Percentiles rank a stretch among this genome's conserved stretches.
phyloP scores from a whole-genome alignment of 148 eudicot genomes.

The Vaccinium darrowii region DNA sequence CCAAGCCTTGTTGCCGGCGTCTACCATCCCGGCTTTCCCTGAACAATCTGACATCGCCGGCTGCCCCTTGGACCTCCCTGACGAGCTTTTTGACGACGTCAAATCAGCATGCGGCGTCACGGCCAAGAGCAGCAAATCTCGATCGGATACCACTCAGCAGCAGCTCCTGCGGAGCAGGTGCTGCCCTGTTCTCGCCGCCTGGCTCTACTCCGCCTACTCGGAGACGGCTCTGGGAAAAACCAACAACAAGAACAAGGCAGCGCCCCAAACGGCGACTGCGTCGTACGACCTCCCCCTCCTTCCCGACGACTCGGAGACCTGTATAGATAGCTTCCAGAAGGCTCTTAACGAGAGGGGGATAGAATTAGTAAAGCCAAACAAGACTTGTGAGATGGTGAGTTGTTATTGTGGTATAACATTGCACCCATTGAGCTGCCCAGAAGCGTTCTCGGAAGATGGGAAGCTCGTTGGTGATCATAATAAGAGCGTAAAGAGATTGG shows the following conservation, averaged over 20 bases:
- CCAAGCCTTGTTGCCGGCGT: conserved; percentile 30
- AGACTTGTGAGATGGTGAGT: conserved; percentile 62
- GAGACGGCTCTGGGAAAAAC: conserved; percentile 36
- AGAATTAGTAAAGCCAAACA: conserved; percentile 44
- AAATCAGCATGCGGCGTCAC: conserved; percentile 42
- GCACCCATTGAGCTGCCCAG: conserved; percentile 61
- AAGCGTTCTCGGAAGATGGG: conserved; percentile 41
- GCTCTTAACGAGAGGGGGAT: conserved; percentile 50
- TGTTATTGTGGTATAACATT: conserved; percentile 79
- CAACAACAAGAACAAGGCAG: not conserved
- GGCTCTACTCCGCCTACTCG: conserved; percentile 78
- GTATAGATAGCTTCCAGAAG: conserved; percentile 53
- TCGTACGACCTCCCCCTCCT: conserved; percentile 65
- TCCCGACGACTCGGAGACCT: conserved; percentile 80
- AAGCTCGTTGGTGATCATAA: conserved; percentile 36
- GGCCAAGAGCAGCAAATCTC: not conserved
- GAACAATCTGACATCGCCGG: conserved; percentile 61
- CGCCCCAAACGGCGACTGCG: conserved; percentile 14
- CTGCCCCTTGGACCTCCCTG: conserved; percentile 65
- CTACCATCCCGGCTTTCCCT: conserved; percentile 81
- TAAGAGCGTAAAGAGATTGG: conserved; percentile 42
- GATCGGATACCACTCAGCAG: too few relatives aligned
- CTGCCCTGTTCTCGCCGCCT: conserved; percentile 85
- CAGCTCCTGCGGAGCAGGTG: conserved; percentile 47
- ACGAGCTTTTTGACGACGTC: conserved; percentile 47